Percentiles rank a stretch among this genome's conserved stretches.
Evolutionary conservation across 2,329 filamentous ascomycete species (phyloP).

Genomic region (Talaromyces sp.): DNA sequence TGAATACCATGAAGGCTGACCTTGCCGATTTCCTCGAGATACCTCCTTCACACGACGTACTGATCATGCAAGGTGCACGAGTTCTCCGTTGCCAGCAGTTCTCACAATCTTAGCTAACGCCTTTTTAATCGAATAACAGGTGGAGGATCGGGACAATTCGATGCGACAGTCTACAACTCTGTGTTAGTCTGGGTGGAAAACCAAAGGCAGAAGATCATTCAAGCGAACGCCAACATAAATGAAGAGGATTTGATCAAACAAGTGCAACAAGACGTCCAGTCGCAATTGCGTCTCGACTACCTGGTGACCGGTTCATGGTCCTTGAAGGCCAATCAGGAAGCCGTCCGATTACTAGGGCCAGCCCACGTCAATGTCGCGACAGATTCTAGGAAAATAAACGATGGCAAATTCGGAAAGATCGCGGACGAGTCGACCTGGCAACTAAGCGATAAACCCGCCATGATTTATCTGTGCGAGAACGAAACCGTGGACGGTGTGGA

Average conservation of each 20-base stretch:
- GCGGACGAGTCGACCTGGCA: conserved; percentile 72
- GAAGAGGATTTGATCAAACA: conserved; percentile 53
- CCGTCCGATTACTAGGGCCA: conserved; percentile 66
- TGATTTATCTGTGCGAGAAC: conserved; percentile 90
- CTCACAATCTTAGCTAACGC: background rate
- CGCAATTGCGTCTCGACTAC: conserved; percentile 79
- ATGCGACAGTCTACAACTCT: conserved; percentile 76
- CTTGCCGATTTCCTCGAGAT: conserved; percentile 72
- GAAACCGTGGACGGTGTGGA: conserved; percentile 88
- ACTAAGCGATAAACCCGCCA: conserved; percentile 58
- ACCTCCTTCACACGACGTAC: conserved; percentile 76
- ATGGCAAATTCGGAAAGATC: conserved; percentile 81
- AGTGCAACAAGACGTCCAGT: conserved; percentile 59
- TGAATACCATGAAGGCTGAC: conserved; percentile 70
- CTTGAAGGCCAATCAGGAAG: conserved; percentile 81
- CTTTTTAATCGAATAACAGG: conserved; percentile 33
- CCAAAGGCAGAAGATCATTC: conserved; percentile 52
- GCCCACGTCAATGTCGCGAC: conserved; percentile 72
- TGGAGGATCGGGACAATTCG: conserved; percentile 81
- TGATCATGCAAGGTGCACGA: conserved; percentile 66
- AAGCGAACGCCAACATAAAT: conserved; percentile 27
- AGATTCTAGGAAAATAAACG: conserved; percentile 59
- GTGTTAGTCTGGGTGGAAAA: conserved; percentile 75
- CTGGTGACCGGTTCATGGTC: conserved; percentile 88
- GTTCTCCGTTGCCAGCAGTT: too few relatives aligned